Evolutionary conservation across 495 filamentous ascomycete species (phyloP), one percentile per base, ranked within the genome.

Genomic region (Podospora tetraspora): DNA sequence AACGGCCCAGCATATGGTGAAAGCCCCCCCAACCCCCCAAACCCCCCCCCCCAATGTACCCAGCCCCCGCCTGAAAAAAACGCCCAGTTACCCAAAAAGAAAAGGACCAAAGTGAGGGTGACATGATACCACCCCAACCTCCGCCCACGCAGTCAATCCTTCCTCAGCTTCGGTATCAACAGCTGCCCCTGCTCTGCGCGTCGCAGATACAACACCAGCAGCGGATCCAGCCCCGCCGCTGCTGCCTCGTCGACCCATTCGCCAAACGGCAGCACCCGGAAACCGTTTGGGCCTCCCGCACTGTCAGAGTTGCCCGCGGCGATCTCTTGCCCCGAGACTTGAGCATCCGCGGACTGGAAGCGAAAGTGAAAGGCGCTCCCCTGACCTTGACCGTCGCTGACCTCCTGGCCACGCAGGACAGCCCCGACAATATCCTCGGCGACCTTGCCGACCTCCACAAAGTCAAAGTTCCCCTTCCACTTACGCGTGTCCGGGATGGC

Each of bases 221-320:
- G 32, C 27, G 61, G 66, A 61, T 69, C 52, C 23, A 69, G 13
- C 19, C 67, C 62, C 21, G 24, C 29, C 8, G 21, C 21, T 16
- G 29, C 63, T 1, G 67, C 67, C n/a, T 37, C 21, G 5, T 62
- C 63, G 10, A 61, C 30, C 67, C 67, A 69, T 34, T 61, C 62
- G 2, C 37, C 34, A 58, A 65, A 58, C 23, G 62, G 34, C 27
- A 65, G 2, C 22, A 57, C 30, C 29, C 21, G 4, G 29, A 61
- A 62, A 0, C 21, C 11, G 2, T 9, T 10, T 4, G 24, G 61
- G 10, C 24, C 66, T 21, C 61, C 32, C 4, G 24, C 3, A 6
- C 21, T n/a, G 12, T 19, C 59, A 7, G 25, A 7, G 27, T 7
- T 52, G 1, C 43, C 25, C 3, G 13, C 34, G 8, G 34, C 37